Evolutionary conservation across 768 basidiomycete species (phyloP), one percentile per base, ranked within the genome.

Genomic region (Agaricus sinodeliciosus): DNA sequence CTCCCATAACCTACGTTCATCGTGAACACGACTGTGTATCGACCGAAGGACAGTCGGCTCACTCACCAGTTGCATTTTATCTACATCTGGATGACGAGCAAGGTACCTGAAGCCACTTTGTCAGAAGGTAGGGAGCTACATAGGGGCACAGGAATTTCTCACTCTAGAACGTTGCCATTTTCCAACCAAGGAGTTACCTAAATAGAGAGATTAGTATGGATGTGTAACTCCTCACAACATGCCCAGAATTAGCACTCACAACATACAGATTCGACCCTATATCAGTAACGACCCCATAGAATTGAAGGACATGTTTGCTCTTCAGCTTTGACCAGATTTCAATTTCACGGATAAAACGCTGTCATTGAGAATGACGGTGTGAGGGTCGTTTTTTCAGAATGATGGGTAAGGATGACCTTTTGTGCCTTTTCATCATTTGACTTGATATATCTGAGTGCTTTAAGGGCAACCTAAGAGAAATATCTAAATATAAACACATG

Each of bases 141-240:
- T 26, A 22, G 7, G 9, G 41, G 25, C 48, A 26, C 4, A 43
- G 19, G 13, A 8, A 31, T 31, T 26, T 56, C 71, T 54, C 58
- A 79, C 81, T 75, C 73, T 0, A 76, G 67, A 18, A 80, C 74
- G 59, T 83, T 78, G 39, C 79, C 80, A 57, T 81, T 74, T 31
- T 72, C 69, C 65, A 81, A 79, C 82, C 82, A 84, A 6, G 81
- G 77, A 8, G 82, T 81, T 34, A 84, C 79, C 80, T 81, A 12
- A 39, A 5, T 39, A 5, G 15, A 39, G 15, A 16, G 16, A 13
- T 39, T 13, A n/a, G 37, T 5, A 5, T 39, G 37, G 5, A 39
- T 16, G 5, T 16, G 8, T 3, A 13, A n/a, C 16, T 39, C 6
- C 2, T 35, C 37, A 11, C 2, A 8, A 31, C 31, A 31, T 5